Evolutionary conservation across 169 alveolate species (phyloP).

Genomic region (Plasmodium falciparum): DNA sequence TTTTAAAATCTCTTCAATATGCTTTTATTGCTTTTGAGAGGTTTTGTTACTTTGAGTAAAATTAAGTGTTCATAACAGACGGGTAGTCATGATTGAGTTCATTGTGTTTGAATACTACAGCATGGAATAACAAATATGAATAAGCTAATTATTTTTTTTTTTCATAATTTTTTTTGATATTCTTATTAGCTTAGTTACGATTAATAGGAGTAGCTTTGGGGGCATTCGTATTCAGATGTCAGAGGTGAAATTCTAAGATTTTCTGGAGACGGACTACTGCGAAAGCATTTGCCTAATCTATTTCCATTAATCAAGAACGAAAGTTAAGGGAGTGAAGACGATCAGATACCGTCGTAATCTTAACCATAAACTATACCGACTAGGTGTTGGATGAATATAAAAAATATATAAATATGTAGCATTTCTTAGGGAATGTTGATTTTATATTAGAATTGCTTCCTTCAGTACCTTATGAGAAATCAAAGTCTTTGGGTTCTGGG

Average conservation of each 20-base stretch:
- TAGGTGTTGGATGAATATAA: conserved; percentile 78
- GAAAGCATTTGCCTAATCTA: conserved; percentile 94
- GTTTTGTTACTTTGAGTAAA: too few relatives aligned
- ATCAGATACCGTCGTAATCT: conserved; percentile 95
- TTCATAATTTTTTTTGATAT: conserved; percentile 15
- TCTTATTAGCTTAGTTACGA: conserved; percentile 85
- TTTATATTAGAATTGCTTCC: too few relatives aligned
- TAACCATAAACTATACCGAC: conserved; percentile 94
- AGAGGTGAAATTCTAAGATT: conserved; percentile 94
- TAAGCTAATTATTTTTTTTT: conserved; percentile 70
- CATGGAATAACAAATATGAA: conserved; percentile 87
- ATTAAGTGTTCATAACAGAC: too few relatives aligned
- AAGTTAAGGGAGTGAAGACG: conserved; percentile 94
- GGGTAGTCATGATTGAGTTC: too few relatives aligned
- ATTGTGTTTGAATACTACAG: conserved; percentile 84
- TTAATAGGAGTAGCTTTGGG: conserved; percentile 93
- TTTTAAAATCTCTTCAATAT: too few relatives aligned
- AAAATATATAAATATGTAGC: too few relatives aligned
- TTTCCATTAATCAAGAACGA: conserved; percentile 94
- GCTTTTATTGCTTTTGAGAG: too few relatives aligned
- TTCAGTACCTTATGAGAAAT: conserved; percentile 93
- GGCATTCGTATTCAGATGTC: conserved; percentile 93
- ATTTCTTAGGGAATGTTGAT: too few relatives aligned
- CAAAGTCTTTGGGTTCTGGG: conserved; percentile 95
- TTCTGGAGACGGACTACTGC: conserved; percentile 93